These are phyloP conservation scores for Microbotryomycetes sp. DNA, from an alignment of 1,284 basidiomycete genomes.

Conservation along the genomic window DNA sequence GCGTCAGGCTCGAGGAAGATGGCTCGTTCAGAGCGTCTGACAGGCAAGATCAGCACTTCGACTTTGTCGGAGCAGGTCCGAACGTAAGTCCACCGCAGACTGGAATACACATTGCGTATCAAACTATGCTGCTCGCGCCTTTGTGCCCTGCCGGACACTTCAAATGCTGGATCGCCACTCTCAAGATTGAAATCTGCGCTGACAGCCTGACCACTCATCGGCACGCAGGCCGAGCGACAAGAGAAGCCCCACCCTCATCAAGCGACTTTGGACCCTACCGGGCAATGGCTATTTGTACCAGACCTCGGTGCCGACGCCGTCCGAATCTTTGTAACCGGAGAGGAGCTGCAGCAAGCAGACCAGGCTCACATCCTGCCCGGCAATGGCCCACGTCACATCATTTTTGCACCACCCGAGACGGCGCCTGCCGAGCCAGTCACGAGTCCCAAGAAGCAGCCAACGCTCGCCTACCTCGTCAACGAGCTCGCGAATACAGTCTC, in stretches of 20 bases:
- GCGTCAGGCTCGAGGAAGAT: slow-evolving; percentile 5
- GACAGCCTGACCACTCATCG: no score
- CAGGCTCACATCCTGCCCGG: slow-evolving; percentile 8
- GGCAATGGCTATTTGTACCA: slow-evolving; percentile 12
- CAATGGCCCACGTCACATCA: slow-evolving; percentile 22
- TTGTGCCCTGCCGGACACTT: no score
- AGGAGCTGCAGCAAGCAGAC: background rate
- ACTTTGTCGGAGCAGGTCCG: slow-evolving; percentile 16
- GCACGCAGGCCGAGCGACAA: slow-evolving; percentile 6
- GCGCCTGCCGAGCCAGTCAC: background rate
- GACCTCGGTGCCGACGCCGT: slow-evolving; percentile 27
- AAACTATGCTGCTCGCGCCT: no score
- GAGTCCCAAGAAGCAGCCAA: background rate
- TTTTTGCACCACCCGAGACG: slow-evolving; percentile 2
- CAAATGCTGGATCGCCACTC: no score
- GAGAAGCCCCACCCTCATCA: slow-evolving; percentile 24
- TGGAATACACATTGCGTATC: no score
- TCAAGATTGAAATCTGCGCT: no score
- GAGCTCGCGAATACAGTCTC: slow-evolving; percentile 18
- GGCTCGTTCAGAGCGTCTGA: slow-evolving; percentile 3
- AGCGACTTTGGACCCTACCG: slow-evolving; percentile 19
- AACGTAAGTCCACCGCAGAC: slow-evolving; percentile 2
- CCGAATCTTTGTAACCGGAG: slow-evolving; percentile 6
- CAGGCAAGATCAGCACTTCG: background rate
- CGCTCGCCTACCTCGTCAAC: slow-evolving; percentile 24